Conservation (phyloP, 73 alveolate species). For the Paramecium octaurelia region DNA sequence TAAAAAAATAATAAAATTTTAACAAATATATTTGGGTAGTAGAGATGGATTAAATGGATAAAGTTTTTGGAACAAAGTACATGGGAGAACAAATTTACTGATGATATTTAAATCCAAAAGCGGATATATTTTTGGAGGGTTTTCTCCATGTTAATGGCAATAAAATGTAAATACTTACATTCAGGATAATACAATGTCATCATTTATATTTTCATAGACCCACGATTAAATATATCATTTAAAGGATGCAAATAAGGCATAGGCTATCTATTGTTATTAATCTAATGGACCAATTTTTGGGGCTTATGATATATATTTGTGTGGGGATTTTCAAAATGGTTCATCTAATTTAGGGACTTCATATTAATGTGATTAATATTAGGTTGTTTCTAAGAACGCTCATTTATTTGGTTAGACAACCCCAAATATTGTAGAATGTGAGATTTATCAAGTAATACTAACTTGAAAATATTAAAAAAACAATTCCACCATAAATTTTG, state of each 20-base stretch:
- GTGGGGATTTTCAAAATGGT: neutral
- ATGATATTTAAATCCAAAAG: neutral
- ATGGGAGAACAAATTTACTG: neutral
- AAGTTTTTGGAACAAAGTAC: neutral
- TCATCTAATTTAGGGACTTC: neutral
- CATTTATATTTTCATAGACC: neutral
- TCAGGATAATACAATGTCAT: neutral
- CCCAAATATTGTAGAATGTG: neutral
- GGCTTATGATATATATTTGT: neutral
- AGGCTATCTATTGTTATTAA: neutral
- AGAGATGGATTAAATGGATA: neutral
- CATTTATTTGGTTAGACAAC: neutral
- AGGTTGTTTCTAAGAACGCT: neutral
- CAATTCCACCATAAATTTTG: no score
- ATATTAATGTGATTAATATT: neutral
- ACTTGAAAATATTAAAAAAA: no score
- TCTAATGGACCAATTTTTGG: slow-evolving; percentile 9
- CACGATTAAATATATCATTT: neutral
- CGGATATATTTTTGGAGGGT: neutral
- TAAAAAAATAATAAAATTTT: neutral
- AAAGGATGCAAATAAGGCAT: neutral
- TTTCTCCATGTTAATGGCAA: neutral
- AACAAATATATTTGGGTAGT: neutral
- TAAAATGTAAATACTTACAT: neutral
- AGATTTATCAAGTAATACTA: neutral